A percentile compares a stretch with the other conserved stretches of the same genome.
These are phyloP conservation scores for Monosporozyma yasuniensis DNA, from an alignment of 805 yeast species.

Conservation along the genomic window DNA sequence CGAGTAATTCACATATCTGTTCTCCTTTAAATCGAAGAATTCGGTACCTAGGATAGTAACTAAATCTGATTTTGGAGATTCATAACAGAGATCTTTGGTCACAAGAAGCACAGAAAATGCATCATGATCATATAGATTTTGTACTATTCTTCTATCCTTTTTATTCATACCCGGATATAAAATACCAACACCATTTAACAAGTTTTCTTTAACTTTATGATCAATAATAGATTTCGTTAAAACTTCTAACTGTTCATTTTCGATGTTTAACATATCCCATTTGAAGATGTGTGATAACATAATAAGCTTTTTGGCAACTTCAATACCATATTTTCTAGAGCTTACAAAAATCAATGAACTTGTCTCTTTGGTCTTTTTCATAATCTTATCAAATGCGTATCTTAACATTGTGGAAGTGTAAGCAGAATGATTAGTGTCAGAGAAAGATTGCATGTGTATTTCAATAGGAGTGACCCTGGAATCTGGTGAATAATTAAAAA, in stretches of 20 bases:
- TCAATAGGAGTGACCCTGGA: slow-evolving; percentile 50
- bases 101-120: slow-evolving; percentile 51
- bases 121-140: slow-evolving; percentile 41
- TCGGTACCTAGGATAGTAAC: slow-evolving; percentile 67
- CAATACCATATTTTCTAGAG: slow-evolving; percentile 44
- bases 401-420: slow-evolving; percentile 40
- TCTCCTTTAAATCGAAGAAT: slow-evolving; percentile 63
- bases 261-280: slow-evolving; percentile 34
- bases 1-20: slow-evolving; percentile 59
- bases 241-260: slow-evolving; percentile 18
- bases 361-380: slow-evolving; percentile 21
- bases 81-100: slow-evolving; percentile 45
- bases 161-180: slow-evolving; percentile 48
- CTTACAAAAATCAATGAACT: slow-evolving; percentile 50
- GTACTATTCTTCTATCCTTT: slow-evolving; percentile 47
- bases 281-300: slow-evolving; percentile 33
- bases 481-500: slow-evolving; percentile 62
- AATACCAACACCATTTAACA: slow-evolving; percentile 56
- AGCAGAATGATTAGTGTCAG: slow-evolving; percentile 30
- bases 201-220: slow-evolving; percentile 33
- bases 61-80: slow-evolving; percentile 42
- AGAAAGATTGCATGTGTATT: slow-evolving; percentile 45
- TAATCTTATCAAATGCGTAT: slow-evolving; percentile 39
- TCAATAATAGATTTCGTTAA: slow-evolving; percentile 37
- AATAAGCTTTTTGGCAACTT: slow-evolving; percentile 40